phyloP scores from a whole-genome alignment of 129 eudicot genomes.

The Gnaphalium uliginosum region DNA sequence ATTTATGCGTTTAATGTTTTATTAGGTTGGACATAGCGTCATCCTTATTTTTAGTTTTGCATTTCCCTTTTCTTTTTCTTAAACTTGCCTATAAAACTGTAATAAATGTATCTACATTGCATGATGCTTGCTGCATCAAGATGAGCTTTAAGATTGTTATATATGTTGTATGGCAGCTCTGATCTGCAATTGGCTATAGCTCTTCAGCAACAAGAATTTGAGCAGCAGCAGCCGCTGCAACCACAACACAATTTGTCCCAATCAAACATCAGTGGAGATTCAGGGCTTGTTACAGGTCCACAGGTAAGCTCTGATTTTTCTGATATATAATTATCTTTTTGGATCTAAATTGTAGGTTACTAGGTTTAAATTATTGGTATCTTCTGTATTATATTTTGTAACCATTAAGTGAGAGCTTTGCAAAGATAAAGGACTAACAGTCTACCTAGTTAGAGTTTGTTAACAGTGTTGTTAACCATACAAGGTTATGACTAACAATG shows the following conservation, averaged over 20 bases:
- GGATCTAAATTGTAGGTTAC: neutral
- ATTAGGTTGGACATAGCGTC: neutral
- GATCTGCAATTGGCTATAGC: conserved; percentile 84
- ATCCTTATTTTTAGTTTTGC: neutral
- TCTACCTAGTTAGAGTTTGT: neutral
- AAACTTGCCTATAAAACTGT: neutral
- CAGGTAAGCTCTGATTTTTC: conserved; percentile 49
- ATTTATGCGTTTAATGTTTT: neutral
- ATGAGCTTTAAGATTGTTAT: neutral
- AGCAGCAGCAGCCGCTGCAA: conserved; percentile 48
- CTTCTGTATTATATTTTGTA: neutral
- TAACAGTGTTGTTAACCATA: neutral
- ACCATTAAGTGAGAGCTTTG: neutral
- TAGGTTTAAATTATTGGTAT: neutral
- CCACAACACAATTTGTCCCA: conserved; percentile 44
- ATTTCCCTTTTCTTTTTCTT: neutral
- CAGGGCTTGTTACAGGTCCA: conserved; percentile 78
- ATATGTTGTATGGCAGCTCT: conserved; percentile 54
- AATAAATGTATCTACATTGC: neutral
- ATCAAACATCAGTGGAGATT: conserved; percentile 37
- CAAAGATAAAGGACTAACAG: neutral
- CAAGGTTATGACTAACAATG: neutral
- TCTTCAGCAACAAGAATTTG: conserved; percentile 92
- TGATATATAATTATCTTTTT: neutral
- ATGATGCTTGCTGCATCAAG: neutral